phyloP scores from a whole-genome alignment of 805 yeast genomes.

The Lipomyces yamanashiensis region DNA sequence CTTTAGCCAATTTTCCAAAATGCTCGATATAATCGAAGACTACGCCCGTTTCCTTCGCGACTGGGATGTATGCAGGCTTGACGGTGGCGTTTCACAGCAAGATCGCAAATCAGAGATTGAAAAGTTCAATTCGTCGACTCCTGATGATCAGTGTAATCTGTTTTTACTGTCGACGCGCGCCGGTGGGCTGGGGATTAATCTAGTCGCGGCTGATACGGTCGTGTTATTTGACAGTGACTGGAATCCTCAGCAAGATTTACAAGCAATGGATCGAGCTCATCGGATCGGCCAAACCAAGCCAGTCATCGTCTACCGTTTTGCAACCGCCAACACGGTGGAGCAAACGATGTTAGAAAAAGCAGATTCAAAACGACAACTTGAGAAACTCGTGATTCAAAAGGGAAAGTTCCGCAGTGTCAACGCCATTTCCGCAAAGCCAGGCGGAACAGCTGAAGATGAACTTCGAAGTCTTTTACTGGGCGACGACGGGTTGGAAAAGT shows the following conservation, averaged over 20 bases:
- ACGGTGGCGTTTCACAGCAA: constrained; percentile 71
- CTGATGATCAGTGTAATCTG: constrained; percentile 47
- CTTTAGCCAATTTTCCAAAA: constrained; percentile 83
- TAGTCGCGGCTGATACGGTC: constrained; percentile 87
- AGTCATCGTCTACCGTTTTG: constrained; percentile 77
- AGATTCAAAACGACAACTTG: constrained; percentile 77
- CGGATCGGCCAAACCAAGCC: constrained; percentile 89
- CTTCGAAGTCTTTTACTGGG: constrained; percentile 19
- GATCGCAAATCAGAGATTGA: constrained; percentile 69
- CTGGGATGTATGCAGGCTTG: constrained; percentile 63
- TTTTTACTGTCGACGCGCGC: constrained; percentile 89
- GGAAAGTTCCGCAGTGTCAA: constrained; percentile 36
- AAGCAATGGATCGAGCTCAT: constrained; percentile 95
- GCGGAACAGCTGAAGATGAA: constrained; percentile 19
- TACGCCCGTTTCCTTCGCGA: constrained; percentile 60
- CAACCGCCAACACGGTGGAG: constrained; percentile 79
- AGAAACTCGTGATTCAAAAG: constrained; percentile 59
- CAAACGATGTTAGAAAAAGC: constrained; percentile 80
- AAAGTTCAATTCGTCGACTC: constrained; percentile 48
- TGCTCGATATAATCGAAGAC: constrained; percentile 81
- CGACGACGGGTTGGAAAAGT: constrained; percentile 23
- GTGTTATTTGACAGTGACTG: constrained; percentile 90
- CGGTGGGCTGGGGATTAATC: constrained; percentile 91
- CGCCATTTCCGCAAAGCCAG: neutral
- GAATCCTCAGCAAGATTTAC: constrained; percentile 96